phyloP scores from a whole-genome alignment of 2,329 filamentous ascomycete species.

The Lachnellula willkommii region DNA sequence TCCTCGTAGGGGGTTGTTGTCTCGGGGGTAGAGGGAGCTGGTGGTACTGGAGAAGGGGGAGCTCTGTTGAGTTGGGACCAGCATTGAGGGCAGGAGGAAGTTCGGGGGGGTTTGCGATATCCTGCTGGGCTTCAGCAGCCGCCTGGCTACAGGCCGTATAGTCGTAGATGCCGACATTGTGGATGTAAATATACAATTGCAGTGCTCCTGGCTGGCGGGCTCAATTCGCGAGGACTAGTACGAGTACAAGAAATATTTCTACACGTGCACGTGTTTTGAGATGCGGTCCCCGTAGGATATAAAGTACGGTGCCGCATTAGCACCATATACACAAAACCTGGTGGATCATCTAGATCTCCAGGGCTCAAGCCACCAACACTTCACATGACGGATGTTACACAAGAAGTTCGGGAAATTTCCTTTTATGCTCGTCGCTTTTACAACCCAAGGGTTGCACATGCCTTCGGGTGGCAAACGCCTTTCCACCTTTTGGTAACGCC shows the following conservation, averaged over 20 bases:
- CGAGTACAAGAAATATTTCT: neutral
- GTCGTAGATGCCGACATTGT: constrained; percentile 28
- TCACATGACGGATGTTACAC: constrained; percentile 2
- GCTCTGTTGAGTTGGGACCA: constrained; percentile 22
- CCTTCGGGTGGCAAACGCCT: constrained; percentile 2
- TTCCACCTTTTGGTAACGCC: neutral
- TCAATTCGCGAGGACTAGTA: neutral
- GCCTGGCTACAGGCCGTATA: constrained; percentile 22
- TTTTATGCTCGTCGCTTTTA: constrained; percentile 12
- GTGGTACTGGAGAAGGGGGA: constrained; percentile 31
- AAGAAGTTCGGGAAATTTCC: neutral
- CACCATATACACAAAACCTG: too few species aligned
- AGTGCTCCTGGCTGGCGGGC: neutral
- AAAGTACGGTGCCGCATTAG: too few species aligned
- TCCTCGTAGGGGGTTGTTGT: constrained; percentile 75
- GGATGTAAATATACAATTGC: constrained; percentile 7
- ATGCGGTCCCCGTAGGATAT: neutral
- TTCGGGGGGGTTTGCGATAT: constrained; percentile 20
- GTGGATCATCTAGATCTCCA: too few species aligned
- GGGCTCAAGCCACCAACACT: neutral
- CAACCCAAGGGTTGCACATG: constrained; percentile 3
- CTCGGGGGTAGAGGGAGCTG: constrained; percentile 41
- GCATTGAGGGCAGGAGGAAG: constrained; percentile 31
- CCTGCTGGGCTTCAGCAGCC: constrained; percentile 16
- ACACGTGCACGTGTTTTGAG: neutral